Evolutionary conservation across 169 alveolate species (phyloP).

Genomic region (Eimeria falciformis): DNA sequence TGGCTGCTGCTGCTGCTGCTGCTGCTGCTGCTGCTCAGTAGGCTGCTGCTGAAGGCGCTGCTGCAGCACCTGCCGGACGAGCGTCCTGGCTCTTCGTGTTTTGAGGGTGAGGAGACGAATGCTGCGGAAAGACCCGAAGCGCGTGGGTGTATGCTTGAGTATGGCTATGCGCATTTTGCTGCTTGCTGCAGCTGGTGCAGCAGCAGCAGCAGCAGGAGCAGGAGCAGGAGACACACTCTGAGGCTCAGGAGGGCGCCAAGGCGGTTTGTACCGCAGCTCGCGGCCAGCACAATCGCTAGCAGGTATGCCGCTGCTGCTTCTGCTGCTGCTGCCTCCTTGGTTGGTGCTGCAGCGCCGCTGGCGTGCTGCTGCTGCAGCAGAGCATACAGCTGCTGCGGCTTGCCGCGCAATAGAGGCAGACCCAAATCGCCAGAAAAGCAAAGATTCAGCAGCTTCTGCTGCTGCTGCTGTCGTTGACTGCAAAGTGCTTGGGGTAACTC

Average conservation of each 20-base stretch:
- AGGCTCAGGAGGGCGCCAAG: slow-evolving; percentile 21
- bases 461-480: slow-evolving; percentile 49
- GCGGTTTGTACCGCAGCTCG: slow-evolving; percentile 46
- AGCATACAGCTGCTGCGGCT: slow-evolving; percentile 25
- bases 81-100: background rate
- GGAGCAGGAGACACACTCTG: slow-evolving; percentile 3
- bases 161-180: background rate
- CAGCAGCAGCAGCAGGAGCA: background rate
- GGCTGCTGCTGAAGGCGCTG: slow-evolving; percentile 48
- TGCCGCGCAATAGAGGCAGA: background rate
- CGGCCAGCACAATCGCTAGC: slow-evolving; percentile 51
- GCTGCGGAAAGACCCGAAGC: slow-evolving; percentile 14
- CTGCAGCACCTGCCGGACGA: slow-evolving; percentile 5
- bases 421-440: slow-evolving; percentile 59
- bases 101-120: background rate
- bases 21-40: background rate
- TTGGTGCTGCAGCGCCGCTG: slow-evolving; percentile 43
- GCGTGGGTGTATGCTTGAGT: slow-evolving; percentile 15
- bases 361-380: background rate
- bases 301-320: slow-evolving; percentile 57
- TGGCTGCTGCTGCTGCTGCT: slow-evolving; percentile 16
- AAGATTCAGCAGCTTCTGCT: slow-evolving; percentile 36
- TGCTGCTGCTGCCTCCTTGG: slow-evolving; percentile 70
- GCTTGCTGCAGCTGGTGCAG: slow-evolving; percentile 14
- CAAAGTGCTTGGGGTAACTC: too few species aligned